Percentiles rank a stretch among this genome's conserved stretches.
Evolutionary conservation across 1,284 basidiomycete genomes (phyloP).

Genomic region (Apiotrichum siamense): DNA sequence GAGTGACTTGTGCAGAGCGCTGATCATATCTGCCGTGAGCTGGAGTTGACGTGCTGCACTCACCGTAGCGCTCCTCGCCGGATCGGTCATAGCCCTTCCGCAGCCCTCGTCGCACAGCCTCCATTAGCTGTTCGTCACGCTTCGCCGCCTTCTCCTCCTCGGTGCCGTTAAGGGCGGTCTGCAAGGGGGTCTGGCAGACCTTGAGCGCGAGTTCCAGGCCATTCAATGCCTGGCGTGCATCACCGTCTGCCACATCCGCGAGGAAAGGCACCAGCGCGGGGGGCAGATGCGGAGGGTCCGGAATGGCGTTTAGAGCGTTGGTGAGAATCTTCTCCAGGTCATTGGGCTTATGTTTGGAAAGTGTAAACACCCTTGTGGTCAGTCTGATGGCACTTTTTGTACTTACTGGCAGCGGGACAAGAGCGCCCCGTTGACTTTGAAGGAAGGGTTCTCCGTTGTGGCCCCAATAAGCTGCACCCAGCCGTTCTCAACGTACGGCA

Average conservation of each 20-base stretch:
- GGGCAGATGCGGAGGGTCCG: slow-evolving; percentile 40
- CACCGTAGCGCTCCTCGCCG: slow-evolving; percentile 69
- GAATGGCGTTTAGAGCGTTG: slow-evolving; percentile 38
- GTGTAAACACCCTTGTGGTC: slow-evolving; percentile 37
- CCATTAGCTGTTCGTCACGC: slow-evolving; percentile 44
- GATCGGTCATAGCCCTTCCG: slow-evolving; percentile 61
- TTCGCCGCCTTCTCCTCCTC: background rate
- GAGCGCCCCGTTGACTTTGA: slow-evolving; percentile 70
- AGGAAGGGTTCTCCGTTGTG: slow-evolving; percentile 89
- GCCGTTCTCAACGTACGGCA: slow-evolving; percentile 73
- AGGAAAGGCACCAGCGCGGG: slow-evolving; percentile 52
- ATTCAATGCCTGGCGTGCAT: slow-evolving; percentile 50
- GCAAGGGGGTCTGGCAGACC: slow-evolving; percentile 30
- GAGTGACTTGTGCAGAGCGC: slow-evolving; percentile 78
- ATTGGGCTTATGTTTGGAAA: slow-evolving; percentile 33
- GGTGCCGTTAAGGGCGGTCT: slow-evolving; percentile 16
- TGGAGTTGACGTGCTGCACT: too few relatives aligned
- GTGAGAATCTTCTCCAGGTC: slow-evolving; percentile 39
- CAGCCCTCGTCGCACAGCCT: slow-evolving; percentile 43
- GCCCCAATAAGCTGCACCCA: slow-evolving; percentile 77
- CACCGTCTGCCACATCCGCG: slow-evolving; percentile 50
- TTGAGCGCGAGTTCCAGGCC: slow-evolving; percentile 48
- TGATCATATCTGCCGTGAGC: slow-evolving; percentile 90
- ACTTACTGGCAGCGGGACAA: slow-evolving; percentile 72
- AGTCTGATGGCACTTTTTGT: background rate